A percentile compares a stretch with the other conserved stretches of the same genome.
Evolutionary conservation across 495 filamentous ascomycete species (phyloP).

Genomic region (Talaromyces liani): DNA sequence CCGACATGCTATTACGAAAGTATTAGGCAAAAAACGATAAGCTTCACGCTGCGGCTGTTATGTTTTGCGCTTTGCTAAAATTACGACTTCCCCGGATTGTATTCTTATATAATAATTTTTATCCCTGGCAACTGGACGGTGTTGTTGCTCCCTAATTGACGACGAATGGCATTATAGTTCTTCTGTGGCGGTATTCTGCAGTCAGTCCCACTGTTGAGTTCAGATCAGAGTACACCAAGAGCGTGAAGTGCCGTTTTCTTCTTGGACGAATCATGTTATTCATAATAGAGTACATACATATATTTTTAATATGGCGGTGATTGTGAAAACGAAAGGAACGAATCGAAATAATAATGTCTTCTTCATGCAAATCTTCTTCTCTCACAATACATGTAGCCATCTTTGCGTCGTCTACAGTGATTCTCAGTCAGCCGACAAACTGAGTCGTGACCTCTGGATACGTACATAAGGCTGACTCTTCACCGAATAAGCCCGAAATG

Average conservation of each 20-base stretch:
- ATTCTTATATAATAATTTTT: neutral
- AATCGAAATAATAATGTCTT: neutral
- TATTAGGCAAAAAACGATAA: conserved; percentile 53
- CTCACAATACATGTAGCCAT: neutral
- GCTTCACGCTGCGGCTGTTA: conserved; percentile 9
- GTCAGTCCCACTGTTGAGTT: neutral
- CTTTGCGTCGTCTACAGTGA: no score
- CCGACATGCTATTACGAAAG: conserved; percentile 89
- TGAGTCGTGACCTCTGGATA: no score
- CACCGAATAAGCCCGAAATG: neutral
- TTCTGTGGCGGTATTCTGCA: neutral
- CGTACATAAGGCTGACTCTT: neutral
- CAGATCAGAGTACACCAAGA: neutral
- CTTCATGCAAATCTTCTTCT: neutral
- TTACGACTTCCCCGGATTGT: neutral
- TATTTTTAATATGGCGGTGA: neutral
- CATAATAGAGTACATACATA: conserved; percentile 3
- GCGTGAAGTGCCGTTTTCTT: neutral
- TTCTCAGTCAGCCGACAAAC: no score
- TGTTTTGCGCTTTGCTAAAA: neutral
- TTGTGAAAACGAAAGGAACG: neutral
- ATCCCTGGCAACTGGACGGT: neutral
- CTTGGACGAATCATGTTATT: conserved; percentile 1
- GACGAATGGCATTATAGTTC: neutral
- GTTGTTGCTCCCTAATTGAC: neutral